Evolutionary conservation across 2,329 filamentous ascomycete genomes (phyloP), one percentile per base, ranked within the genome.

Genomic region (Exophiala xenobiotica): DNA sequence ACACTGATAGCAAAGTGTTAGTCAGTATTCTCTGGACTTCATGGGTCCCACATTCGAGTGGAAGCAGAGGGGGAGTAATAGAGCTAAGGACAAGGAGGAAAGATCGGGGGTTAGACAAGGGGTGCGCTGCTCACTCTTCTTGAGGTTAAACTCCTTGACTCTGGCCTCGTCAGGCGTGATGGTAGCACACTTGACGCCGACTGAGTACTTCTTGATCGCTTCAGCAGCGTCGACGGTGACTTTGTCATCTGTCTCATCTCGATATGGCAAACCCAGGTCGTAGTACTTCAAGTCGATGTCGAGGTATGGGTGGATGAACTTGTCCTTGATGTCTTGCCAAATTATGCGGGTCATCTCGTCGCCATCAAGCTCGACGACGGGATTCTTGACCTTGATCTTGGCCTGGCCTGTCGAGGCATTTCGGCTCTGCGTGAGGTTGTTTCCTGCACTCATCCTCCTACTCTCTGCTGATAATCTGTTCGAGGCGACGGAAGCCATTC

Each of bases 341-440:
- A 99, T 99, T 72, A 99, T 91, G 67, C 93, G 82, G 65, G 93
- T 99, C 93, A 97, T 97, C 85, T 86, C 83, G 72, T 86, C 82
- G 67, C 92, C 92, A 71, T 97, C 92, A 66, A 97, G 83, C 79
- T 97, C 93, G 72, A 99, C 93, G 70, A 99, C 86, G 61, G 93
- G 93, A 76, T 96, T 97, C 85, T 95, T 91, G 79, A 99, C 93
- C 83, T 95, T 93, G 82, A 97, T 97, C 86, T 97, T 99, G 68
- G 81, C 78, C 54, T 68, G 66, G 49, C 31, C 31, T 14, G n/a
- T n/a, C n/a, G 73, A 67, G 70, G 76, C 76, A 48, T 65, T 77
- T 69, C 76, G 72, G 46, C 63, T 64, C 59, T 74, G 67, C 24
- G 33, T 39, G 12, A 7, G n/a, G n/a, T n/a, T 22, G 11, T 38